Percentiles rank a stretch among this genome's conserved stretches.
Conservation (phyloP, 371 early-diverging fungal genomes). For the Circinella minor region DNA sequence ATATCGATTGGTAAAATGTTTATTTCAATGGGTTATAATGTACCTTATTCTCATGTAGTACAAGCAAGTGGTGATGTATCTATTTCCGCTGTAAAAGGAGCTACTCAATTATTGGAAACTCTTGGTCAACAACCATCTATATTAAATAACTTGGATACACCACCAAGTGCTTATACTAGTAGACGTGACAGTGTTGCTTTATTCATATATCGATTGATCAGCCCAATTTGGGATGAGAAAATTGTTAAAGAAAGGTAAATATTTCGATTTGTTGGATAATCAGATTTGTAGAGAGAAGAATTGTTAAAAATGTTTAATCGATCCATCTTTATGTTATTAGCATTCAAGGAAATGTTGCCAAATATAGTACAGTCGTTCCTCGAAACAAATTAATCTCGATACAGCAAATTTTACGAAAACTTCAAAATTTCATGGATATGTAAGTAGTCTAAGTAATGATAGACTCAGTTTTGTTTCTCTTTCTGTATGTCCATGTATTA, state of each 20-base stretch:
- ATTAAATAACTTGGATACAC: neutral
- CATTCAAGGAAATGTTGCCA: neutral
- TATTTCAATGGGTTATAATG: neutral
- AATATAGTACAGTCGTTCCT: conserved; percentile 14
- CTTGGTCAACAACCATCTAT: conserved; percentile 28
- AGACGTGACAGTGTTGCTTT: conserved; percentile 80
- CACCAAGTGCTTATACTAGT: conserved; percentile 43
- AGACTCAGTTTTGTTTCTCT: neutral
- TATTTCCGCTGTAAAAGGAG: conserved; percentile 17
- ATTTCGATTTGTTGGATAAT: neutral
- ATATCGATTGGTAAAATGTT: too few relatives aligned
- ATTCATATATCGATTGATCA: conserved; percentile 72
- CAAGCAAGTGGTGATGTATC: conserved; percentile 17
- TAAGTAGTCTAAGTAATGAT: conserved; percentile 10
- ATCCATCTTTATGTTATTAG: neutral
- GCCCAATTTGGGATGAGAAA: conserved; percentile 73
- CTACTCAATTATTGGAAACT: conserved; percentile 24
- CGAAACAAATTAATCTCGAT: conserved; percentile 16
- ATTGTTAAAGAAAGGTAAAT: conserved; percentile 24
- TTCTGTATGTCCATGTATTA: too few relatives aligned
- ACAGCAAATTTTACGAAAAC: conserved; percentile 26
- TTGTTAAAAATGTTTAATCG: neutral
- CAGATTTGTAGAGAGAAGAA: too few relatives aligned
- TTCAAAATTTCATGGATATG: conserved; percentile 29
- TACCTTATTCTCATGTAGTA: neutral